Evolutionary conservation across 805 yeast species (phyloP), one percentile per base, ranked within the genome.

Genomic region (Metschnikowia corniflorae): DNA sequence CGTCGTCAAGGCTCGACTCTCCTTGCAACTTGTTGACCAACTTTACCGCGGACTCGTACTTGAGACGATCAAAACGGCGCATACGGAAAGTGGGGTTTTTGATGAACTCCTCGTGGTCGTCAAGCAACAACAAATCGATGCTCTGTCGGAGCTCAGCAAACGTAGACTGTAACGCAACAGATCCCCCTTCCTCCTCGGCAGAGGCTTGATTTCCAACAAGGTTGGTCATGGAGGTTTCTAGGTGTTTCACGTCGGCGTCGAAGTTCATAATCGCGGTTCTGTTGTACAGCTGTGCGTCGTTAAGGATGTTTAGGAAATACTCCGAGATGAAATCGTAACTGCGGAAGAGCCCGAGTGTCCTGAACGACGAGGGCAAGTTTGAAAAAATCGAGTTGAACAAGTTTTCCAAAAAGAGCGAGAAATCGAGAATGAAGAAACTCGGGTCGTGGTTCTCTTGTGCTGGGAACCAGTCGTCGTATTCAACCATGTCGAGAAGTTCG

Each of bases 291-390:
- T 71, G 73, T 1, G 79, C 75, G 14, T 73, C 71, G 29, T 78
- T 65, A 42, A 89, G 65, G 7, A 80, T 67, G 29, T 72, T 70
- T 43, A 84, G 66, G 56, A 91, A 77, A 43, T 80, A 77, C 26
- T 80, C 75, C 0, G 94, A 80, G 42, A 93, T 73, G 46, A 84
- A 80, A 63, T 89, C 97, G 56, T 86, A 86, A 18, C 91, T 87
- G 54, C 95, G 76, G 47, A 87, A 80, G 42, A 89, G 73, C n/a
- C 94, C 76, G 42, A 88, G 64, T 3, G 91, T 80, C 48, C 85
- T 77, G 39, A 91, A 80, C 5, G 84, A 75, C 29, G 73, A 72
- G 0, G 97, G 97, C 31, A 93, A 68, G 41, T 83, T 84, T 8
- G 83, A 80, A 49, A 93, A 77, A 12, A 94, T 87, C 1, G 95